A percentile compares a stretch with the other conserved stretches of the same genome.
Evolutionary conservation across 441 rosid species (phyloP).

Genomic region (Populus hybrid): DNA sequence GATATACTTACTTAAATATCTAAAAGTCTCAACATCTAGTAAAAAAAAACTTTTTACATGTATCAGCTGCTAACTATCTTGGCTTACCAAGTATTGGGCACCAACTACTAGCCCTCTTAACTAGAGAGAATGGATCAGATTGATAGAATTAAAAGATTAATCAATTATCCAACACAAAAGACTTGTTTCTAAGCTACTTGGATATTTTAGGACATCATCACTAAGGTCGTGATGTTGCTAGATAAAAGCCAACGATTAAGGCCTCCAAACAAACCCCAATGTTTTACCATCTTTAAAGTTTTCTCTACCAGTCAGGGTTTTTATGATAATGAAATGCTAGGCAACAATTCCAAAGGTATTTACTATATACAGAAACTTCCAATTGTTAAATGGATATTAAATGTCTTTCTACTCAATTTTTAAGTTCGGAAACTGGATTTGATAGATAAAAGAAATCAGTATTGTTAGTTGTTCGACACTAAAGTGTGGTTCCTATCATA

Average conservation of each 20-base stretch:
- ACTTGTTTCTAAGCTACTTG: no score
- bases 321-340: conserved; percentile 36
- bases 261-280: conserved; percentile 45
- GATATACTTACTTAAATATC: no score
- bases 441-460: conserved; percentile 35
- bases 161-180: no score
- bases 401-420: conserved; percentile 31
- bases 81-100: no score
- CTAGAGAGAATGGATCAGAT: no score
- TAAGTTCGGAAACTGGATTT: conserved; percentile 27
- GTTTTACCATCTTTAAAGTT: conserved; percentile 32
- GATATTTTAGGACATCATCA: no score
- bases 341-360: conserved; percentile 34
- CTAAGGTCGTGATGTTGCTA: conserved; percentile 13
- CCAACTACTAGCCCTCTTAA: no score
- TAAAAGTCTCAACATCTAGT: no score
- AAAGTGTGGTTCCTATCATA: conserved; percentile 36
- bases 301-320: conserved; percentile 36
- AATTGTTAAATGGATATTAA: conserved; percentile 36
- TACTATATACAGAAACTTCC: conserved; percentile 38
- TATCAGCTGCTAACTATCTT: no score
- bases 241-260: conserved; percentile 32
- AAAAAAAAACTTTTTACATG: no score
- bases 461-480: conserved; percentile 40
- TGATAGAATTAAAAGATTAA: no score